A percentile compares a stretch with the other conserved stretches of the same genome.
Conservation (phyloP, 2,329 filamentous ascomycete species). For the Phaeophleospora eucalypticola region DNA sequence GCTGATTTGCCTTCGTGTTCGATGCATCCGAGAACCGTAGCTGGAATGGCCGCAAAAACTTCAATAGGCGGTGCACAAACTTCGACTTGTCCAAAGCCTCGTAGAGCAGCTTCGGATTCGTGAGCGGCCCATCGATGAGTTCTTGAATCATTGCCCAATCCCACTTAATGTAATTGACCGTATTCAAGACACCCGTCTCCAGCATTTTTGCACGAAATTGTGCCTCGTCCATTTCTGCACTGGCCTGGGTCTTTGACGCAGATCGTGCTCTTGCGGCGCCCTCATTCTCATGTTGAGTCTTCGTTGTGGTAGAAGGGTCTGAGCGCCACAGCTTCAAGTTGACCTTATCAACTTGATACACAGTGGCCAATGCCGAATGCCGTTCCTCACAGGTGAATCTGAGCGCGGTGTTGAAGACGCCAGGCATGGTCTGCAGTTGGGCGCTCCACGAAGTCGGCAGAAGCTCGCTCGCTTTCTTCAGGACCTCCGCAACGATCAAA, state of each 20-base stretch:
- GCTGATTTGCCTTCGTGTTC: conserved; percentile 88
- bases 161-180: conserved; percentile 91
- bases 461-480: conserved; percentile 83
- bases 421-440: conserved; percentile 80
- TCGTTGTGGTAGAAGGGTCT: conserved; percentile 28
- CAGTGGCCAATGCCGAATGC: conserved; percentile 79
- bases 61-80: conserved; percentile 90
- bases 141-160: conserved; percentile 91
- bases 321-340: conserved; percentile 88
- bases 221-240: conserved; percentile 58
- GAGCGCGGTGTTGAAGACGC: conserved; percentile 73
- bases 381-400: conserved; percentile 67
- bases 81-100: conserved; percentile 94
- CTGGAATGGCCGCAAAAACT: conserved; percentile 96
- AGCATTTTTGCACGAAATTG: conserved; percentile 61
- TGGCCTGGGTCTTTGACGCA: conserved; percentile 53
- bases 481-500: conserved; percentile 80
- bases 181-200: conserved; percentile 81
- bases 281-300: conserved; percentile 28
- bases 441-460: conserved; percentile 78
- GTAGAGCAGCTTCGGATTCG: conserved; percentile 85
- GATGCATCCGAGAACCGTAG: conserved; percentile 87
- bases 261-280: conserved; percentile 38
- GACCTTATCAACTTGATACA: conserved; percentile 97
- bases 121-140: conserved; percentile 86